A percentile compares a stretch with the other conserved stretches of the same genome.
These are phyloP conservation scores for Drosera capensis DNA, from an alignment of 148 eudicot species.

Conservation along the genomic window DNA sequence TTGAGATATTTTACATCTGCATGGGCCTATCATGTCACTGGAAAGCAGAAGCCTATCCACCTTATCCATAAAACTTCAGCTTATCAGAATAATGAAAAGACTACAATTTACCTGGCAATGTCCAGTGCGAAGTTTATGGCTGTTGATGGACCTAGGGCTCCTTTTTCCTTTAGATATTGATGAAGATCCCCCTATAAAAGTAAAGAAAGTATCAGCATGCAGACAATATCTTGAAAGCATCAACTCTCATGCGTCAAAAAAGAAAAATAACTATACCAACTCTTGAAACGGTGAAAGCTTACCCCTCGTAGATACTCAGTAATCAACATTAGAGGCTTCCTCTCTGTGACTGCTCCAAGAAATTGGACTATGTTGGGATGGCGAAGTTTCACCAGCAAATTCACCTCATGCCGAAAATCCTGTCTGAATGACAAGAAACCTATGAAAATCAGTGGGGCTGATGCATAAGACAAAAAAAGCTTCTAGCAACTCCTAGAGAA, in stretches of 20 bases:
- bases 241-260: too few species aligned
- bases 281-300: constrained; percentile 7
- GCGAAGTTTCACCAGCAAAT: constrained; percentile 92
- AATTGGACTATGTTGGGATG: constrained; percentile 98
- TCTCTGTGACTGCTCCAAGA: constrained; percentile 97
- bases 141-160: constrained; percentile 69
- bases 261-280: too few species aligned
- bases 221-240: too few species aligned
- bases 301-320: constrained; percentile 96
- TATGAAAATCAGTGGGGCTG: constrained; percentile 3
- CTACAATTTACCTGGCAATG: constrained; percentile 62
- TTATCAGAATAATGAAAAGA: too few species aligned
- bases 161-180: constrained; percentile 81
- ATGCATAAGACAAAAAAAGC: neutral
- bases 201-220: neutral
- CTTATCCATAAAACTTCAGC: too few species aligned
- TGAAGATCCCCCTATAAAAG: constrained; percentile 75
- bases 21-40: too few species aligned
- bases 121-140: constrained; percentile 86
- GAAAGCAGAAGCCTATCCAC: too few species aligned
- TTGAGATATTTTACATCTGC: too few species aligned
- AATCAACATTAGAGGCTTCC: constrained; percentile 89
- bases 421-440: constrained; percentile 35
- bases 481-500: neutral
- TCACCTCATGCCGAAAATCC: constrained; percentile 99